phyloP scores from a whole-genome alignment of 805 yeast species.

The Candida multigemmis region DNA sequence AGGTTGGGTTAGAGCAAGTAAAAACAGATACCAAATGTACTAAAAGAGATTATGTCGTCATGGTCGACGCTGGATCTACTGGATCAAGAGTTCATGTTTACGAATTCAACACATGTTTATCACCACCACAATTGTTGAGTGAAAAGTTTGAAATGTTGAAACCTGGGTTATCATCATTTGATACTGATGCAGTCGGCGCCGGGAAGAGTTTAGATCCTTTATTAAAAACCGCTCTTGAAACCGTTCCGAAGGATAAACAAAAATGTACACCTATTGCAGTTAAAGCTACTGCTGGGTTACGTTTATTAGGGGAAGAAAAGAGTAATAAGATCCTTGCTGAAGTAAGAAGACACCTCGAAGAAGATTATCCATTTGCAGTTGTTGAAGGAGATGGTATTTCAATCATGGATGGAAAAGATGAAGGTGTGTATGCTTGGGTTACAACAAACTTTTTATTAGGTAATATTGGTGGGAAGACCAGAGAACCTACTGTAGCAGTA shows the following conservation, averaged over 20 bases:
- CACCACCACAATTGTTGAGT: constrained; percentile 71
- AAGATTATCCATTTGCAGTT: constrained; percentile 85
- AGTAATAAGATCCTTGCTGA: constrained; percentile 63
- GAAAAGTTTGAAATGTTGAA: constrained; percentile 85
- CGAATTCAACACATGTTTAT: constrained; percentile 76
- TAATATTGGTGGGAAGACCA: constrained; percentile 76
- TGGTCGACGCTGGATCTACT: constrained; percentile 97
- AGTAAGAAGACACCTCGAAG: constrained; percentile 68
- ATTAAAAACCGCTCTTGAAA: constrained; percentile 61
- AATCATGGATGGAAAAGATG: constrained; percentile 94
- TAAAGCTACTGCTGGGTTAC: constrained; percentile 95
- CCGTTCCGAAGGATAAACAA: constrained; percentile 67
- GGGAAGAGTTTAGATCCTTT: constrained; percentile 85
- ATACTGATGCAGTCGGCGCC: constrained; percentile 73
- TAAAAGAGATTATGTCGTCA: constrained; percentile 64
- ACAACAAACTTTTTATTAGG: constrained; percentile 91
- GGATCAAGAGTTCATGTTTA: constrained; percentile 96
- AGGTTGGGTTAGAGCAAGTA: too few relatives aligned
- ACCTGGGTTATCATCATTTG: constrained; percentile 87
- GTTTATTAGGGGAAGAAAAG: constrained; percentile 72
- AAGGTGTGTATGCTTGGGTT: constrained; percentile 98
- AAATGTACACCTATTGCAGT: constrained; percentile 91
- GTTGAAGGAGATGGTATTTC: constrained; percentile 80
- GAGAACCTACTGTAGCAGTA: constrained; percentile 87
- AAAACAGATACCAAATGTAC: too few relatives aligned